phyloP scores from a whole-genome alignment of 2,329 filamentous ascomycete species.

The Aschersonia sp. region DNA sequence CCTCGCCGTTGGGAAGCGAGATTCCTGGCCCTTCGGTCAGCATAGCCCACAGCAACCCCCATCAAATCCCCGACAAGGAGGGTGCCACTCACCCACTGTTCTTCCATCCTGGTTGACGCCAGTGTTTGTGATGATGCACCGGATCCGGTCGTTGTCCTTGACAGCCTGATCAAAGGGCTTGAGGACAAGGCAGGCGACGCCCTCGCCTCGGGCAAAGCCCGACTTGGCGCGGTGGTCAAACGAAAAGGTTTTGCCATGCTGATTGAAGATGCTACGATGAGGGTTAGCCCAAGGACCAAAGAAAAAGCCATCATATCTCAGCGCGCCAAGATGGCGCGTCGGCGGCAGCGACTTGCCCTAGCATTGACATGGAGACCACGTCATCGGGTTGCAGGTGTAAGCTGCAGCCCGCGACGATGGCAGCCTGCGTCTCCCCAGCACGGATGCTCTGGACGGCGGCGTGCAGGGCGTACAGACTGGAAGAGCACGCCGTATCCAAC shows the following conservation, averaged over 20 bases:
- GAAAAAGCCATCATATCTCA: neutral
- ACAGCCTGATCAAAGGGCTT: slow-evolving; percentile 42
- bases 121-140: slow-evolving; percentile 33
- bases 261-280: slow-evolving; percentile 22
- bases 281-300: too few relatives aligned
- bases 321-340: neutral
- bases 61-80: neutral
- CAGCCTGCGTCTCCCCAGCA: slow-evolving; percentile 27
- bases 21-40: slow-evolving; percentile 23
- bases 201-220: slow-evolving; percentile 49
- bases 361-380: slow-evolving; percentile 14
- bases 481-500: slow-evolving; percentile 37
- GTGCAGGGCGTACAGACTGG: slow-evolving; percentile 33
- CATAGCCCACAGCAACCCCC: slow-evolving; percentile 6
- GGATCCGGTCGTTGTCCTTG: slow-evolving; percentile 37
- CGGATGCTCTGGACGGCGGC: slow-evolving; percentile 33
- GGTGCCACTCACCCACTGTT: slow-evolving; percentile 10
- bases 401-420: slow-evolving; percentile 32
- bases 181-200: slow-evolving; percentile 37
- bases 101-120: slow-evolving; percentile 42
- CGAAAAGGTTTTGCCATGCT: slow-evolving; percentile 34
- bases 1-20: slow-evolving; percentile 36
- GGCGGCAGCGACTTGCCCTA: slow-evolving; percentile 10
- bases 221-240: slow-evolving; percentile 12
- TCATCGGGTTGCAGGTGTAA: slow-evolving; percentile 30